Evolutionary conservation across 2,329 filamentous ascomycete genomes (phyloP), one percentile per base, ranked within the genome.

Genomic region (Venturiaceae sp.): DNA sequence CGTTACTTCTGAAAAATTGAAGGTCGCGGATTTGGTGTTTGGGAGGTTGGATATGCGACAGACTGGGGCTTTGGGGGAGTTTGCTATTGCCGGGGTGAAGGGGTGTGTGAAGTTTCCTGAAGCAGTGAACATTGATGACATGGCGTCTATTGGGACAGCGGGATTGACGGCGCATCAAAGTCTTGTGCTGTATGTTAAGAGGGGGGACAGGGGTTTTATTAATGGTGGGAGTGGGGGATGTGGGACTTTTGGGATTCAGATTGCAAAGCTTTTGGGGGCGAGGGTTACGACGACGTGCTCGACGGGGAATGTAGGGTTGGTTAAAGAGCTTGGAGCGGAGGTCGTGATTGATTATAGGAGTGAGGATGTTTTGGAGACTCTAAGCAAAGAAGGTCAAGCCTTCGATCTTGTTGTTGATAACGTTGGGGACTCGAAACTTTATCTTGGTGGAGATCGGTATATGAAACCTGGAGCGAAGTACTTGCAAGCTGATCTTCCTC

Each of bases 261-360:
- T 87, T 50, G 84, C 83, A 8, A 86, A 85, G 66, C 72, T 73
- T 0, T 64, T 83, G 3, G 83, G 83, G 0, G 84, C 80, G 63
- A 72, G 80, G 61, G 84, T 87, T 34, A 81, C 79, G 2, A 75
- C 76, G 1, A 78, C 77, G 4, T 87, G 84, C 64, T 86, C 83
- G 9, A 75, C 72, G 0, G 67, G 67, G 5, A 88, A 87, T 66
- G 72, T 77, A 0, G 76, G 80, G 53, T 67, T 87, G 1, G 83
- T 82, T 65, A 76, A 76, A 60, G 69, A 71, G 2, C 69, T 87
- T 0, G 85, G 85, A 0, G 85, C 85, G 6, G 83, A 87, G 63
- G 79, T 83, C 60, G 77, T 86, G 30, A 74, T 86, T 52, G 81
- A 86, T 64, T 86, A 87, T 66, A 79, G 19, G 14, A 39, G 3